Evolutionary conservation across 2,329 filamentous ascomycete genomes (phyloP), one percentile per base, ranked within the genome.

Genomic region (Ophiognomonia clavigignenti-juglandacearum): DNA sequence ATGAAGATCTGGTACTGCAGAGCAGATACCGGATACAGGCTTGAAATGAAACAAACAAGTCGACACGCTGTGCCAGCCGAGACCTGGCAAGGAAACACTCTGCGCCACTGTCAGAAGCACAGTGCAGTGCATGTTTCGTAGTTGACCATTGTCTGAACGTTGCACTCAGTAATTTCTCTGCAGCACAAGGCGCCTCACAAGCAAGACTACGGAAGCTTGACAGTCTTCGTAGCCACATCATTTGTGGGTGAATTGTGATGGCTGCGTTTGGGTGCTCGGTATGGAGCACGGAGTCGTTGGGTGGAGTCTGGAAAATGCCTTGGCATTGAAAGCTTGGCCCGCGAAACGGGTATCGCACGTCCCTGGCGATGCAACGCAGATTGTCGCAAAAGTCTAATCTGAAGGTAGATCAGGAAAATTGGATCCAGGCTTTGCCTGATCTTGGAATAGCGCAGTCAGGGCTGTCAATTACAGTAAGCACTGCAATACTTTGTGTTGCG

Each of bases 351-450:
- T 34, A 23, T 35, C 20, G 52, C 57, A 54, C 31, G 56, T 56
- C 50, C 55, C 53, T 54, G 45, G 37, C 43, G 51, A 55, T 60
- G 57, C 48, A 56, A 60, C 58, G 51, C 35, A 24, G 40, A 24
- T 43, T 35, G 59, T 62, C 56, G 56, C 58, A 62, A 53, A 55
- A 52, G 50, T 53, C 45, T 45, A 40, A 48, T 52, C 51, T 42
- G 53, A 52, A 48, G 53, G 59, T 61, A 53, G 56, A 59, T 57
- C 45, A 55, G 48, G 43, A 32, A 36, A 32, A 35, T 24, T 29
- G 26, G 29, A 47, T 7, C 9, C 13, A 13, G n/a, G 14, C 10
- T 29, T 16, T n/a, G n/a, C n/a, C n/a, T n/a, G n/a, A n/a, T n/a
- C n/a, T n/a, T n/a, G n/a, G n/a, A n/a, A n/a, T n/a, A n/a, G n/a